Base-by-base conservation (phyloP, 1,284 basidiomycete genomes). In the Ustilago curta region DNA sequence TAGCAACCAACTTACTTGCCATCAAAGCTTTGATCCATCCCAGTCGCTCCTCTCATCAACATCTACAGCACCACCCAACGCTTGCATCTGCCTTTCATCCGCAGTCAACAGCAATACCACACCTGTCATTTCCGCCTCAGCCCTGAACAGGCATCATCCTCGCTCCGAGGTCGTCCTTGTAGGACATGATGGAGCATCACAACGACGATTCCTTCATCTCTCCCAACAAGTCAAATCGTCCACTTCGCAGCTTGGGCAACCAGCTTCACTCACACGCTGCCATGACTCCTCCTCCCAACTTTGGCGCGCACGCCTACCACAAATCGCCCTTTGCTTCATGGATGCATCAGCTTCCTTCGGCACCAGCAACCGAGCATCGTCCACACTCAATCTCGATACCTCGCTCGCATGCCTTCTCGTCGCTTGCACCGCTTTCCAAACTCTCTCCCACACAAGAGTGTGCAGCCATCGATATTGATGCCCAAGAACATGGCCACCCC, bases 201-300 rank as follows among this genome's bases (percentile, higher is more conserved):
- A 57, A 42, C 53, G 54, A 70, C 49, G 61, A 70, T 44, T 31
- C 68, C 3, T 60, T 58, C 52, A 53, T 70, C 68, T 64, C 61
- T 29, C 61, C 68, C 3, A 49, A 40, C 39, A 70, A 70, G 49
- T 32, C 50, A 2, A 45, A 58, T 32, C 68, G 49, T n/a, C 50
- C 58, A 19, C 29, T 61, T 3, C 61, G 50, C 35, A 49, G 29
- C 37, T 32, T 68, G 49, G 62, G 58, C 42, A 29, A 65, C 47
- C 61, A 70, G 40, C 37, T 64, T 18, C 48, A 60, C 18, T 47
- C 75, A 16, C 63, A 75, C 18, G 45, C 65, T 21, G 67, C 65
- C 68, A 79, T 79, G 77, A 79, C 77, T 29, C 77, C 77, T 23
- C 75, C 77, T n/a, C 68, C 71, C 27, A 73, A 49, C 59, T 70